Evolutionary conservation across 305 asterid genomes (phyloP), one percentile per base, ranked within the genome.

Genomic region (Fraxinus ornus): DNA sequence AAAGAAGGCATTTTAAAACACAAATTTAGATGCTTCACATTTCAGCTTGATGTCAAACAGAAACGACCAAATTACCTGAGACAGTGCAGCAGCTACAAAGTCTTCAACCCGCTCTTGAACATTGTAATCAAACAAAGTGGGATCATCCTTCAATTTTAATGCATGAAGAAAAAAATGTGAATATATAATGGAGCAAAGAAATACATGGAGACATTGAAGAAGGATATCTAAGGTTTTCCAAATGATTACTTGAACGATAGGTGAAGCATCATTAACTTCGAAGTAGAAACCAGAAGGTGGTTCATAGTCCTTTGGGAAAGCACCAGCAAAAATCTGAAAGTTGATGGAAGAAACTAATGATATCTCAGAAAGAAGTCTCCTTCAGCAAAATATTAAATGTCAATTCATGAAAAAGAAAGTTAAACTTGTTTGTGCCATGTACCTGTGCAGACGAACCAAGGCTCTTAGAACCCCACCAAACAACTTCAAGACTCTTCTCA

Each of bases 391-490:
- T 32, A 30, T 71, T 33, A 78, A 77, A 30, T 66, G 21, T 30
- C 21, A 30, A 10, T 12, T 70, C 39, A 70, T 30, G 39, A 70
- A 30, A 55, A 13, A 7, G 41, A 70, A 30, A 28, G 74, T 66
- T 66, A 66, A 71, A 71, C 76, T 32, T 32, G 76, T 28, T 17
- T 30, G 32, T 26, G 76, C 22, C 9, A 17, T 21, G 3, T 32
- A 93, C 99, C 98, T 93, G 99, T 10, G 98, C 86, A 60, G 98
- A 91, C 57, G 97, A 88, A 82, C 97, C 97, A 75, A 85, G 91
- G 87, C 88, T 93, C 83, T 91, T 92, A 47, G 99, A 97, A 77
- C 97, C 98, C 85, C 85, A 91, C 99, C 99, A 97, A 80, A 97
- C 70, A 87, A 97, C 94, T 89, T 97, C 99, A 55, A 97, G 99